Conservation (phyloP, 2,329 filamentous ascomycete genomes). For the Nakataea oryzae region DNA sequence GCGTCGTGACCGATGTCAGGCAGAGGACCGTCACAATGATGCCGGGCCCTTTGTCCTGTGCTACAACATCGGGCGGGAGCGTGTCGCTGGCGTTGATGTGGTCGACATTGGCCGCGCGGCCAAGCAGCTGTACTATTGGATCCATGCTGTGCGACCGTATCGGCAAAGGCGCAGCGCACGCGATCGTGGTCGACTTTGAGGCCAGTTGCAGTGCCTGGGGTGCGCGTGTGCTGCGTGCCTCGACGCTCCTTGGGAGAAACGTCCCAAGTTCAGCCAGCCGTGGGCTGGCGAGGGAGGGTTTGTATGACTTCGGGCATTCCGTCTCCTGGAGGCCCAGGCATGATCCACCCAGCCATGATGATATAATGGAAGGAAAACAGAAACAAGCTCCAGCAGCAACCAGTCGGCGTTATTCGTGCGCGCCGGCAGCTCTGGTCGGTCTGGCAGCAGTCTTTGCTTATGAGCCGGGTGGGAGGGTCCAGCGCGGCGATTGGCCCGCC, state of each 20-base stretch:
- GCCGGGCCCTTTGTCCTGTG: conserved; percentile 17
- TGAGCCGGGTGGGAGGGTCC: neutral
- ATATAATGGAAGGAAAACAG: neutral
- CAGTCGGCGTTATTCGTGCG: neutral
- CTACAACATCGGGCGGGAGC: neutral
- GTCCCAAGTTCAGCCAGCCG: neutral
- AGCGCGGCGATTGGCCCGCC: neutral
- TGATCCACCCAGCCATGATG: too few relatives aligned
- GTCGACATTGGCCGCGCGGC: neutral
- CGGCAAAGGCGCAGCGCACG: neutral
- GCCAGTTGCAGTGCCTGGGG: neutral
- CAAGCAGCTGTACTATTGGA: neutral
- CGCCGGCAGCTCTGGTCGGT: neutral
- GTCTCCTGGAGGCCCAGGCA: too few relatives aligned
- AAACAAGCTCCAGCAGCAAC: neutral
- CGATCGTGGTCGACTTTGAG: neutral
- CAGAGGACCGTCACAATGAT: conserved; percentile 19
- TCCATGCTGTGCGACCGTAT: neutral
- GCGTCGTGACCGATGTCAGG: conserved; percentile 16
- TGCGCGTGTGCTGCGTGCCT: neutral
- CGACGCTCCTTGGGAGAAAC: neutral
- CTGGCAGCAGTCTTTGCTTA: neutral
- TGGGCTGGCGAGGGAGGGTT: neutral
- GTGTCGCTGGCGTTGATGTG: neutral
- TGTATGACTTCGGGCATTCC: too few relatives aligned